phyloP scores from a whole-genome alignment of 2,329 filamentous ascomycete genomes.

The Graphium sp. region DNA sequence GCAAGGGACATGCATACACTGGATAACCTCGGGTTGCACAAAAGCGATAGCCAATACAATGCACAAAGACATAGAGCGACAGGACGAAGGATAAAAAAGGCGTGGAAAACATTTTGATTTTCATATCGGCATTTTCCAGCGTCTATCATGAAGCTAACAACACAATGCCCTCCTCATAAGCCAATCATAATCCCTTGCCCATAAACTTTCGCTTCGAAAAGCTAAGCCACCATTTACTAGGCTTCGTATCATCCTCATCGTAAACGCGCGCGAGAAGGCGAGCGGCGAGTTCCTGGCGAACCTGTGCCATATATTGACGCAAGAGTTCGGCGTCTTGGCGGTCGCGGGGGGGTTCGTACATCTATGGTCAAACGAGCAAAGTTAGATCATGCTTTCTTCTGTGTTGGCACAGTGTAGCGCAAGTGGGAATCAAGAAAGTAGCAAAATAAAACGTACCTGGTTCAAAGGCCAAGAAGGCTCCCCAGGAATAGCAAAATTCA shows the following conservation, averaged over 20 bases:
- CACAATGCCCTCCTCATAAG: constrained; percentile 4
- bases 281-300: constrained; percentile 76
- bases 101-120: constrained; percentile 6
- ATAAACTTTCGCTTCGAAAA: constrained; percentile 99
- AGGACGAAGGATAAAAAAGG: too few relatives aligned
- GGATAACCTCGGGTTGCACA: too few relatives aligned
- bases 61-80: neutral
- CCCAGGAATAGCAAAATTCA: constrained; percentile 84
- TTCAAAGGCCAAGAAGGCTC: constrained; percentile 89
- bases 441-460: constrained; percentile 35
- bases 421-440: too few relatives aligned
- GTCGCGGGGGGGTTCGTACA: constrained; percentile 78
- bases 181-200: constrained; percentile 65
- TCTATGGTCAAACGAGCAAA: too few relatives aligned
- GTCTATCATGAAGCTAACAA: too few relatives aligned
- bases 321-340: constrained; percentile 80
- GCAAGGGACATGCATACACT: too few relatives aligned
- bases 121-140: constrained; percentile 10
- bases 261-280: constrained; percentile 78
- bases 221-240: constrained; percentile 90
- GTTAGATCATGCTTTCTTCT: too few relatives aligned
- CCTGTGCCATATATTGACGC: constrained; percentile 79
- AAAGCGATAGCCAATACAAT: too few relatives aligned
- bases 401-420: too few relatives aligned
- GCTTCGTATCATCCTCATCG: constrained; percentile 53